Conservation (phyloP, 257 asterid genomes). For the Solanum chilense region DNA sequence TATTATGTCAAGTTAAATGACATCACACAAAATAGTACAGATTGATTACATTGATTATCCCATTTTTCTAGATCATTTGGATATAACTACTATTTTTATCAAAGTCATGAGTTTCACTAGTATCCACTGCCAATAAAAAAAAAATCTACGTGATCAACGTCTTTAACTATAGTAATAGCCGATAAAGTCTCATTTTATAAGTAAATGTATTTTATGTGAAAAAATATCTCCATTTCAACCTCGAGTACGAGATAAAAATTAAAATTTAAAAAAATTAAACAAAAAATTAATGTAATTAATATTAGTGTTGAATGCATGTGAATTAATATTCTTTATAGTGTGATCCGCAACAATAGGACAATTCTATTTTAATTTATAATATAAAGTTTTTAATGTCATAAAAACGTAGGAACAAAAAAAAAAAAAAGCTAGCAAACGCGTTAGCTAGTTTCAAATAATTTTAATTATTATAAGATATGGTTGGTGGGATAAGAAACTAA, state of each 20-base stretch:
- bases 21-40: neutral
- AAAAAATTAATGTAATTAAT: neutral
- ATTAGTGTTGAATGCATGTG: neutral
- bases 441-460: neutral
- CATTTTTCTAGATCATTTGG: too few relatives aligned
- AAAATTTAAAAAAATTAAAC: neutral
- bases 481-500: neutral
- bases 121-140: too few relatives aligned
- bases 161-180: too few relatives aligned
- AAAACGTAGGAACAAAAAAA: neutral
- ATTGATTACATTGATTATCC: too few relatives aligned
- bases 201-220: neutral
- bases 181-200: too few relatives aligned
- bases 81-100: too few relatives aligned
- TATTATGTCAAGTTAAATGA: too few relatives aligned
- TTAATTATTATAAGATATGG: neutral
- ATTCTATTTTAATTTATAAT: neutral
- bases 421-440: neutral
- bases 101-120: too few relatives aligned
- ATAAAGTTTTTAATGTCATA: neutral
- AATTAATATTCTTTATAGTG: neutral
- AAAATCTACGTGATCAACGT: too few relatives aligned
- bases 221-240: neutral
- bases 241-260: neutral
- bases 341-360: neutral